Percentiles rank a stretch among this genome's conserved stretches.
Conservation (phyloP, 164 flowering plant species). For the Piper betle region DNA sequence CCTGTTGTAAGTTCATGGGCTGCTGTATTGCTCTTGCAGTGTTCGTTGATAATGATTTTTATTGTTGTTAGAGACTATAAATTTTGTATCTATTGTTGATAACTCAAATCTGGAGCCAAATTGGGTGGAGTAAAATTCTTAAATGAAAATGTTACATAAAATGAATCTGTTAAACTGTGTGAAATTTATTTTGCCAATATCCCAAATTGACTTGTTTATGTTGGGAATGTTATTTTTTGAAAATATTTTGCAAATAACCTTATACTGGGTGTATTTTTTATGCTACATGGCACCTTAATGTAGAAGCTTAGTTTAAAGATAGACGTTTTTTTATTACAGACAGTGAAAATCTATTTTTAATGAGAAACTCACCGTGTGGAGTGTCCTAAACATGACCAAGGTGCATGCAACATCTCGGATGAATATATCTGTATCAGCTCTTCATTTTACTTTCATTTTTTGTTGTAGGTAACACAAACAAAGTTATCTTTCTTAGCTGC, state of each 20-base stretch:
- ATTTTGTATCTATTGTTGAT: background rate
- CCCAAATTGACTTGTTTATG: too few species aligned
- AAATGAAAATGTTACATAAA: too few species aligned
- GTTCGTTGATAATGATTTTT: too few species aligned
- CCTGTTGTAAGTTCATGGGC: slow-evolving; percentile 42
- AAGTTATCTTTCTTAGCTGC: slow-evolving; percentile 62
- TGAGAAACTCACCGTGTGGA: background rate
- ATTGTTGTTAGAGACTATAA: background rate
- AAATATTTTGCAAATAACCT: too few species aligned
- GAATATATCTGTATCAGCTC: background rate
- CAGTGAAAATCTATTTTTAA: background rate
- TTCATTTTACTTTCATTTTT: background rate
- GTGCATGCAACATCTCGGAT: too few species aligned
- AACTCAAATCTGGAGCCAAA: background rate
- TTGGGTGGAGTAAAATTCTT: too few species aligned
- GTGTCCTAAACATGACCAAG: background rate
- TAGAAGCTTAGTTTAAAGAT: background rate
- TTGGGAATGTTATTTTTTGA: too few species aligned
- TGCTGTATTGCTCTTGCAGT: too few species aligned
- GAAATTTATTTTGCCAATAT: too few species aligned
- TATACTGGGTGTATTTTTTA: background rate
- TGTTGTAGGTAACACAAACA: slow-evolving; percentile 51
- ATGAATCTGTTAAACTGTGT: too few species aligned
- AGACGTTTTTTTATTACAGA: background rate
- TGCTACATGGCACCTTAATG: background rate